These are phyloP conservation scores for Endotrypanum monterogeii DNA, from an alignment of 208 protist species.

Conservation along the genomic window DNA sequence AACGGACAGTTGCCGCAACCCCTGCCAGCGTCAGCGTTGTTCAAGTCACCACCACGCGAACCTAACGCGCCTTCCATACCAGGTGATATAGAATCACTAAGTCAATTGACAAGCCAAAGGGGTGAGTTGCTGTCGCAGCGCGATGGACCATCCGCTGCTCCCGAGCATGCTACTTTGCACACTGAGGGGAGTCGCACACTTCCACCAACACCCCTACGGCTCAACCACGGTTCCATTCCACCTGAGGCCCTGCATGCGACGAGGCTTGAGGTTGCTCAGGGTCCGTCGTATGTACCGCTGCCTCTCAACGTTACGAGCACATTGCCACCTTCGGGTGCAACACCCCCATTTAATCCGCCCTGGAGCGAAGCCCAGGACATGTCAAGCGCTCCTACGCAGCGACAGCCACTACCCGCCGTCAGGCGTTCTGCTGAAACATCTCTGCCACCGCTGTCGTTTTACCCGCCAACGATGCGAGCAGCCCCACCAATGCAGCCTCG, in stretches of 20 bases:
- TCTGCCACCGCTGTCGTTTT: not conserved
- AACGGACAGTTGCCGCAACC: not conserved
- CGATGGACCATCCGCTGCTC: not conserved
- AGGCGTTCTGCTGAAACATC: not conserved
- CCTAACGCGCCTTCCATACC: not conserved
- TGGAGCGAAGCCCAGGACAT: not conserved
- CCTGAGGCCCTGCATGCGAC: not conserved
- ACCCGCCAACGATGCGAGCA: not conserved
- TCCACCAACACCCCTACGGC: not conserved
- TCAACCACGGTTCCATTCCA: not conserved
- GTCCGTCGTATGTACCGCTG: not conserved
- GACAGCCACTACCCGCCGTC: not conserved
- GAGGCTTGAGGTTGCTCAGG: not conserved
- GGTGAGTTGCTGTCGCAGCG: not conserved
- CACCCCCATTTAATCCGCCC: conserved; percentile 1
- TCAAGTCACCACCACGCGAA: not conserved
- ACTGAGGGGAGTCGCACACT: not conserved
- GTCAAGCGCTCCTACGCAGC: not conserved
- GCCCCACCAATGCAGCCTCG: conserved; percentile 9
- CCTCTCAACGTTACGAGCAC: conserved; percentile 6
- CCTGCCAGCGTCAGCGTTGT: not conserved
- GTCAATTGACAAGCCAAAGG: not conserved
- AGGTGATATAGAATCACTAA: not conserved
- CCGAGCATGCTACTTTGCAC: not conserved
- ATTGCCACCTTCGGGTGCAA: not conserved